A percentile compares a stretch with the other conserved stretches of the same genome.
phyloP scores from a whole-genome alignment of 495 filamentous ascomycete species.

The Hyaloscypha hepaticicola region DNA sequence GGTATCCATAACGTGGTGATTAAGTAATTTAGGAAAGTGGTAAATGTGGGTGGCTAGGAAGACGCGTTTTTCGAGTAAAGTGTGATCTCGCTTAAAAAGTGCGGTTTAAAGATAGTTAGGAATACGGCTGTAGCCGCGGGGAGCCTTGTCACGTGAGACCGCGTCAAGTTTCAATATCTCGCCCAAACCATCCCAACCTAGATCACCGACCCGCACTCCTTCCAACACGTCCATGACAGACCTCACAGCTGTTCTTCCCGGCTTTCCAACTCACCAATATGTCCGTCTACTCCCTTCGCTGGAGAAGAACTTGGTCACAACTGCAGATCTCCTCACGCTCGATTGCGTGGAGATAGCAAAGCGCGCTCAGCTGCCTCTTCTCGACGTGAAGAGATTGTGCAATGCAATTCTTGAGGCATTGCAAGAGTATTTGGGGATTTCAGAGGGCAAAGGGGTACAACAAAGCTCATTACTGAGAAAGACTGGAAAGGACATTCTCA shows the following conservation, averaged over 20 bases:
- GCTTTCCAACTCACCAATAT: conserved; percentile 66
- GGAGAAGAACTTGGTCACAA: conserved; percentile 71
- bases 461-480: conserved; percentile 29
- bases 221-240: conserved; percentile 68
- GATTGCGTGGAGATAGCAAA: conserved; percentile 82
- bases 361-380: conserved; percentile 76
- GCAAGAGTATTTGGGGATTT: conserved; percentile 60
- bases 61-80: too few relatives aligned
- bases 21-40: too few relatives aligned
- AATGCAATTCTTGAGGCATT: conserved; percentile 62
- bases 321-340: conserved; percentile 81
- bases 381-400: conserved; percentile 71
- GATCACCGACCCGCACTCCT: background rate
- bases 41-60: too few relatives aligned
- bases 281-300: conserved; percentile 75
- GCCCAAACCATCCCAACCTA: conserved; percentile 1
- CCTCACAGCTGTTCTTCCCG: conserved; percentile 78
- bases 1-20: too few relatives aligned
- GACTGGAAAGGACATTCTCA: conserved; percentile 39
- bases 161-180: background rate
- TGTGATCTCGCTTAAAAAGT: too few relatives aligned
- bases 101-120: too few relatives aligned
- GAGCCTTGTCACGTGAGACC: background rate
- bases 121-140: background rate
- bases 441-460: conserved; percentile 7